Evolutionary conservation across 1,284 basidiomycete species (phyloP), one percentile per base, ranked within the genome.

Genomic region (Clitocybe nebularis): DNA sequence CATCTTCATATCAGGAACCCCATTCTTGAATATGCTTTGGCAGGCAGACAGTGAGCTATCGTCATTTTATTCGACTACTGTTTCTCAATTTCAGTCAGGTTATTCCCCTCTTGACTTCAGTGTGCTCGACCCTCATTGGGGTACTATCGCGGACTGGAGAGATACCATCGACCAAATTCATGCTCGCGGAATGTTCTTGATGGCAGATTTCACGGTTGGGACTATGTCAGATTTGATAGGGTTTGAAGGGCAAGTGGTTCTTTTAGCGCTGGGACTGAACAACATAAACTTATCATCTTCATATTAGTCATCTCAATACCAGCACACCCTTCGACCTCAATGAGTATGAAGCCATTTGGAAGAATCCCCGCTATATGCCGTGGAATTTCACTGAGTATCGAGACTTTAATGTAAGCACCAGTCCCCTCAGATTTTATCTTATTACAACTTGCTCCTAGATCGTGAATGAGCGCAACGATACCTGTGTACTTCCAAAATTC

Each of bases 11-110:
- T 90, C 92, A 20, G 92, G 92, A 42, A 95, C 92, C 0, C 81
- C 84, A 37, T 95, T 92, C 64, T 49, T 94, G 50, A 94, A 95
- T 74, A 93, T 94, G 92, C 69, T 91, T 13, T 95, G 92, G 92
- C 86, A 93, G 62, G 87, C 91, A 11, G 92, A 95, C 76, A 91
- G 89, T 90, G 49, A 59, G 87, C 75, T 40, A 41, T 44, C 19
- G 16, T 17, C 45, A 34, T 50, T 29, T 38, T 43, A 44, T 20
- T 29, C 44, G 35, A 41, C 13, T 25, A 5, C 25, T 46, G 25
- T 43, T 47, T 49, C 28, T 43, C 36, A 36, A 44, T 30, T 36
- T 46, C 9, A 11, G 45, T 7, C 45, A 91, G 89, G 89, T 64
- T 95, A 94, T 61, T 95, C 92, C 19, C 88, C 91, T 6, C 73